Evolutionary conservation across 306 rosid genomes (phyloP).

Genomic region (Rosa multiflora): DNA sequence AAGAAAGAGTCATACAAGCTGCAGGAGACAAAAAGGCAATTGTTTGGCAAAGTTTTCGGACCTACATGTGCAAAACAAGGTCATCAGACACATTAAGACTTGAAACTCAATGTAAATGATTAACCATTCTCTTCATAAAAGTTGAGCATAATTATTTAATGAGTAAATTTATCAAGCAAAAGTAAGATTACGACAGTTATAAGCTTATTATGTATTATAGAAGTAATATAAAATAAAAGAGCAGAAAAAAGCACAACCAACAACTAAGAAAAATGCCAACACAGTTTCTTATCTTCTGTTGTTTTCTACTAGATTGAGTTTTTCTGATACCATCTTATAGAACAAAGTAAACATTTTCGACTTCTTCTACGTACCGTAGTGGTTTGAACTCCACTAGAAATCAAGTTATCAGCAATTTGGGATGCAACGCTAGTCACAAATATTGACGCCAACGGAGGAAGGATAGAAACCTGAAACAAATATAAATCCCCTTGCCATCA

Average conservation of each 20-base stretch:
- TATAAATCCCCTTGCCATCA: neutral
- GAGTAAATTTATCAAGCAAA: slow-evolving; percentile 1
- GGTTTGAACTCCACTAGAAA: slow-evolving; percentile 82
- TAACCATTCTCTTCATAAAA: neutral
- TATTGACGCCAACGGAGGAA: slow-evolving; percentile 87
- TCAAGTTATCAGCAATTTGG: slow-evolving; percentile 84
- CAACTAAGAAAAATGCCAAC: neutral
- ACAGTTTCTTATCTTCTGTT: neutral
- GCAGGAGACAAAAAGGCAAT: slow-evolving; percentile 96
- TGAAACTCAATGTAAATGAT: neutral
- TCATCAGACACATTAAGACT: slow-evolving; percentile 2
- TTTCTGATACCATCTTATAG: neutral
- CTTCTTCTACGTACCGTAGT: slow-evolving; percentile 56
- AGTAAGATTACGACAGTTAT: neutral
- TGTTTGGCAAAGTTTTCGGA: slow-evolving; percentile 96
- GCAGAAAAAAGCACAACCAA: neutral
- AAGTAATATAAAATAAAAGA: neutral
- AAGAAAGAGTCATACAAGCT: slow-evolving; percentile 93
- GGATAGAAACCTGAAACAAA: slow-evolving; percentile 84
- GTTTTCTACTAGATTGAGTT: neutral
- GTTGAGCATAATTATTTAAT: neutral
- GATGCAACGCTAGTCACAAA: slow-evolving; percentile 68
- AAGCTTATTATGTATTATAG: neutral
- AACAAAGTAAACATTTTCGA: slow-evolving; percentile 12
- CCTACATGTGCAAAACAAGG: slow-evolving; percentile 44